Base-by-base conservation (phyloP, 2,329 filamentous ascomycete genomes). In the Botrytis cinerea region DNA sequence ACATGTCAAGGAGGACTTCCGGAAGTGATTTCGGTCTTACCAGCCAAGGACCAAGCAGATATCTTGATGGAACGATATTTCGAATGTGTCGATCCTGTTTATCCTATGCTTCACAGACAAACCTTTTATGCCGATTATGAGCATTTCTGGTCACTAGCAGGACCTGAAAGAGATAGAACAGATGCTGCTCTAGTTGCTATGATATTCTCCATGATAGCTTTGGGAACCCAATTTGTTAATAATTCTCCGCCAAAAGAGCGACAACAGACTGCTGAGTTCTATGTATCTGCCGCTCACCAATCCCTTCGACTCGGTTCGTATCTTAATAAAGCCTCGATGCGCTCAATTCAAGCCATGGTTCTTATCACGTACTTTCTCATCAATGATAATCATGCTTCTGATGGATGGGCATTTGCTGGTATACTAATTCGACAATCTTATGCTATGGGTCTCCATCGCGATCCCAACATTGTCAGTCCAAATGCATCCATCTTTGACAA, bases 351-450 rank as follows among this genome's bases (percentile, higher is more conserved):
- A 81, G 89, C 93, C 62, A 95, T 95, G 92, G 90, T 94, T 0
- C 83, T 95, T n/a, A 90, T 94, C 74, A 90, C 90, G 0, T 95
- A 95, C 80, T 95, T 95, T 78, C 85, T 95, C 51, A 94, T 95
- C 84, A 95, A 95, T 78, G 92, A 95, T 81, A 94, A 94, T 78
- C 92, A 95, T 78, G 92, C 92, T 6, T 93, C 91, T 0, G 93
- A 95, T 80, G 93, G 92, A 1, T 95, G 92, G 90, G 91, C 92
- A 0, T 95, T 94, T 84, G 91, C 91, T 0, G 93, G 93, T 9
- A 91, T 95, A 40, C 82, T 94, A 35, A 90, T 93, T 76, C 87
- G 92, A 40, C 93, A 95, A 81, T 89, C 92, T 0, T 95, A 94
- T 78, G 93, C 93, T 38, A 92, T 95, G 90, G 92, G 93, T 0